phyloP scores from a whole-genome alignment of 2,329 filamentous ascomycete species.

The Fusarium decemcellulare region DNA sequence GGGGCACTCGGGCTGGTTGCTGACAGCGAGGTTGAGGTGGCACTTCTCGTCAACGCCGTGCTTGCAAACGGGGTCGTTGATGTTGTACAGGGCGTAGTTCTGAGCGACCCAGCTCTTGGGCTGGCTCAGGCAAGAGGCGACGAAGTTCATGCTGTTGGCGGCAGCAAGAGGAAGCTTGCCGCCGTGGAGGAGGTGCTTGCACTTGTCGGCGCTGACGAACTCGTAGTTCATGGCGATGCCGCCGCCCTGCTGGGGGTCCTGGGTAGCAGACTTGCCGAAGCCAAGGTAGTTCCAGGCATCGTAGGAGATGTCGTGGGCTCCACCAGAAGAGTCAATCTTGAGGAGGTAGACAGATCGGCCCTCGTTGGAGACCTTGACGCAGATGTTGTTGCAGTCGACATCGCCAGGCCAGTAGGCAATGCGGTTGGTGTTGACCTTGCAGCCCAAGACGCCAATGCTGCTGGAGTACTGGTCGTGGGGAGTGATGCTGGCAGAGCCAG shows the following conservation, averaged over 20 bases:
- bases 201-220: slow-evolving; percentile 62
- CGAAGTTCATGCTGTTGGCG: slow-evolving; percentile 70
- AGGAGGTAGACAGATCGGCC: slow-evolving; percentile 70
- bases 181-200: slow-evolving; percentile 63
- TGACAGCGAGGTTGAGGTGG: slow-evolving; percentile 59
- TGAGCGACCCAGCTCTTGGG: slow-evolving; percentile 65
- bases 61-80: slow-evolving; percentile 64
- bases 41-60: slow-evolving; percentile 67
- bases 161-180: slow-evolving; percentile 68
- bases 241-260: slow-evolving; percentile 63
- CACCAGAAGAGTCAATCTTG: slow-evolving; percentile 68
- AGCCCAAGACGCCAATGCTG: slow-evolving; percentile 71
- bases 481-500: slow-evolving; percentile 58
- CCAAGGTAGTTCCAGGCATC: slow-evolving; percentile 73
- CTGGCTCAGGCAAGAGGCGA: slow-evolving; percentile 61
- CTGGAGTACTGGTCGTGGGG: slow-evolving; percentile 71
- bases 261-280: slow-evolving; percentile 63
- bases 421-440: slow-evolving; percentile 73
- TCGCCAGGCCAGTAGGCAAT: slow-evolving; percentile 72
- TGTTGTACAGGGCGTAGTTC: slow-evolving; percentile 69
- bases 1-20: slow-evolving; percentile 68
- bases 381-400: slow-evolving; percentile 69
- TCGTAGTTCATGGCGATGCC: slow-evolving; percentile 66
- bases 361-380: slow-evolving; percentile 65
- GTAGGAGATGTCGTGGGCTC: slow-evolving; percentile 72